phyloP scores from a whole-genome alignment of 2,329 filamentous ascomycete species.

The Exutisphaerella laricina region DNA sequence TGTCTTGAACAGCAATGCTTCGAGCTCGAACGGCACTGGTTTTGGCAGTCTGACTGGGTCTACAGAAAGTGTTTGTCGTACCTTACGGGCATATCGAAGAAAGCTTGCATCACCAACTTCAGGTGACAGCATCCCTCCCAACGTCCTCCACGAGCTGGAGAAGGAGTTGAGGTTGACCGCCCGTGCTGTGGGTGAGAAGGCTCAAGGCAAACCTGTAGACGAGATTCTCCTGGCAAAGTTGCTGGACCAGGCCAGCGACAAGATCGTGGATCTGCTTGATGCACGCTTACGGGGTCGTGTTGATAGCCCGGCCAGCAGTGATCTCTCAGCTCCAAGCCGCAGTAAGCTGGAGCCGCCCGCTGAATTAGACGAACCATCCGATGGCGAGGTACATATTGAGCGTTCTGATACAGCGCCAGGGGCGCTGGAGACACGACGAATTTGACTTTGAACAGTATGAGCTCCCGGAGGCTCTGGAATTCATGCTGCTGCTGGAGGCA shows the following conservation, averaged over 20 bases:
- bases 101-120: slow-evolving; percentile 44
- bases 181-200: slow-evolving; percentile 39
- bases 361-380: slow-evolving; percentile 4
- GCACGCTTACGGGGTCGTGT: slow-evolving; percentile 55
- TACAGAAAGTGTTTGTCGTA: slow-evolving; percentile 54
- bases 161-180: slow-evolving; percentile 50
- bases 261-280: slow-evolving; percentile 64
- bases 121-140: slow-evolving; percentile 41
- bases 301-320: slow-evolving; percentile 24
- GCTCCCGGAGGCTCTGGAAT: not conserved
- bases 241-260: slow-evolving; percentile 69
- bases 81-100: slow-evolving; percentile 54
- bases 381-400: slow-evolving; percentile 8
- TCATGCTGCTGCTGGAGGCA: too few relatives aligned
- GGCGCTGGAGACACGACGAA: slow-evolving; percentile 9
- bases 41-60: slow-evolving; percentile 47
- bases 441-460: not conserved
- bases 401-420: slow-evolving; percentile 17
- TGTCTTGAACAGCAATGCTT: slow-evolving; percentile 21
- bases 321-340: not conserved
- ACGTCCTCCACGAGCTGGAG: slow-evolving; percentile 51
- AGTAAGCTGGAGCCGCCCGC: slow-evolving; percentile 1
- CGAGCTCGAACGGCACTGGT: slow-evolving; percentile 33
- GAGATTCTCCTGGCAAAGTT: slow-evolving; percentile 49
- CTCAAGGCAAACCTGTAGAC: slow-evolving; percentile 37